phyloP scores from a whole-genome alignment of 805 yeast species.

The Zygosaccharomyces lentus region DNA sequence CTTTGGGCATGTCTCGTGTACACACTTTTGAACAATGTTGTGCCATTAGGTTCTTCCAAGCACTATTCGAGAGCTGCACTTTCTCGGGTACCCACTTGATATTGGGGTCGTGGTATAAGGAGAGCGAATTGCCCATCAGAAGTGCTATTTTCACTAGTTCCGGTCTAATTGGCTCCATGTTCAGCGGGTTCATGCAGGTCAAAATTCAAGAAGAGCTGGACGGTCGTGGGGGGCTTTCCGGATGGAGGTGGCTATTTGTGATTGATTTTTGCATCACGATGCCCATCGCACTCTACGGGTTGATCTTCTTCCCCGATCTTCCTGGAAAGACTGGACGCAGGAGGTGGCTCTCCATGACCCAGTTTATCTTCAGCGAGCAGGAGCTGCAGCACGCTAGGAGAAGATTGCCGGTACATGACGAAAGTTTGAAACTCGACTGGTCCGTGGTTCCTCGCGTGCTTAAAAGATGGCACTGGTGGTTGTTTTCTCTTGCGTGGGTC shows the following conservation, averaged over 20 bases:
- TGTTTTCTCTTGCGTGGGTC: slow-evolving; percentile 49
- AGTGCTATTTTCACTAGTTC: slow-evolving; percentile 53
- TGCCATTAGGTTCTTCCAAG: slow-evolving; percentile 57
- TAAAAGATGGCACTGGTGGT: slow-evolving; percentile 55
- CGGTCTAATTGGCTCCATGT: slow-evolving; percentile 51
- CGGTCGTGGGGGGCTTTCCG: slow-evolving; percentile 47
- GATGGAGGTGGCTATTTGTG: slow-evolving; percentile 68
- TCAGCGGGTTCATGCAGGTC: slow-evolving; percentile 56
- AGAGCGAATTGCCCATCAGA: slow-evolving; percentile 45
- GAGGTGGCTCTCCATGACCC: slow-evolving; percentile 24
- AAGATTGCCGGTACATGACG: slow-evolving; percentile 41
- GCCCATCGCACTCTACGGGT: slow-evolving; percentile 54
- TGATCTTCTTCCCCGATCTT: slow-evolving; percentile 55
- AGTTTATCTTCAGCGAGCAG: slow-evolving; percentile 38
- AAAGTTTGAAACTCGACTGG: slow-evolving; percentile 38
- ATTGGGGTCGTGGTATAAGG: slow-evolving; percentile 51
- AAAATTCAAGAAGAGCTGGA: slow-evolving; percentile 46
- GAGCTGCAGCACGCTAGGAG: slow-evolving; percentile 41
- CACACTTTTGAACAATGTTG: slow-evolving; percentile 47
- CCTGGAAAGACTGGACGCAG: slow-evolving; percentile 38
- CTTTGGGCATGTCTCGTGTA: slow-evolving; percentile 49
- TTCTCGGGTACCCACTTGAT: slow-evolving; percentile 53
- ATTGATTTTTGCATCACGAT: slow-evolving; percentile 56
- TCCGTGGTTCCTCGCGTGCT: slow-evolving; percentile 42
- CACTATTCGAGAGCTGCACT: slow-evolving; percentile 55